A percentile compares a stretch with the other conserved stretches of the same genome.
Conservation (phyloP, 2,329 filamentous ascomycete species). For the Alternaria sp. region DNA sequence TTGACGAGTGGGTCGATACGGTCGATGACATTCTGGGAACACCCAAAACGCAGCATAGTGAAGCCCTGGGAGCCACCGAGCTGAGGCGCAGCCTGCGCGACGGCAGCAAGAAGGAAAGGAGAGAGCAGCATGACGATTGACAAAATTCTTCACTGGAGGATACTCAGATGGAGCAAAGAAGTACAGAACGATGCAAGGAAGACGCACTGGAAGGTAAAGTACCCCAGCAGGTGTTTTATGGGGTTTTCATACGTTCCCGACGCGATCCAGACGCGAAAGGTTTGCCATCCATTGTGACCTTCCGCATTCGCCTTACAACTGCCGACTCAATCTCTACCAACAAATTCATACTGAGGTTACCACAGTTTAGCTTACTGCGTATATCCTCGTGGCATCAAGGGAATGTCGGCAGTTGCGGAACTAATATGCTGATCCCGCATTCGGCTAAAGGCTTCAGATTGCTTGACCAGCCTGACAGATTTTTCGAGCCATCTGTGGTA, state of each 20-base stretch:
- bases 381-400: not conserved
- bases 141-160: not conserved
- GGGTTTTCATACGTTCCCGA: not conserved
- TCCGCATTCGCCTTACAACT: not conserved
- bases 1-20: conserved; percentile 49
- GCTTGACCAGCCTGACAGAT: conserved; percentile 12
- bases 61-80: conserved; percentile 20
- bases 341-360: conserved; percentile 9
- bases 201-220: conserved; percentile 5
- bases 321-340: conserved; percentile 9
- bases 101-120: conserved; percentile 33
- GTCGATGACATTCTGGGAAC: conserved; percentile 44
- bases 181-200: not conserved
- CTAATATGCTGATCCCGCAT: conserved; percentile 19
- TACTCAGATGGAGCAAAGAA: not conserved
- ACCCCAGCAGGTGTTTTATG: not conserved
- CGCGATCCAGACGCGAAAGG: not conserved
- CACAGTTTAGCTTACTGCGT: not conserved
- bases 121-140: conserved; percentile 30
- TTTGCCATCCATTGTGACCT: not conserved
- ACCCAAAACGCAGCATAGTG: conserved; percentile 49
- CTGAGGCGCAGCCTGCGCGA: conserved; percentile 36
- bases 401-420: conserved; percentile 22
- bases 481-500: conserved; percentile 6
- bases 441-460: conserved; percentile 32